These are phyloP conservation scores for Aquilaria sinensis DNA, from an alignment of 345 rosid genomes.

Conservation along the genomic window DNA sequence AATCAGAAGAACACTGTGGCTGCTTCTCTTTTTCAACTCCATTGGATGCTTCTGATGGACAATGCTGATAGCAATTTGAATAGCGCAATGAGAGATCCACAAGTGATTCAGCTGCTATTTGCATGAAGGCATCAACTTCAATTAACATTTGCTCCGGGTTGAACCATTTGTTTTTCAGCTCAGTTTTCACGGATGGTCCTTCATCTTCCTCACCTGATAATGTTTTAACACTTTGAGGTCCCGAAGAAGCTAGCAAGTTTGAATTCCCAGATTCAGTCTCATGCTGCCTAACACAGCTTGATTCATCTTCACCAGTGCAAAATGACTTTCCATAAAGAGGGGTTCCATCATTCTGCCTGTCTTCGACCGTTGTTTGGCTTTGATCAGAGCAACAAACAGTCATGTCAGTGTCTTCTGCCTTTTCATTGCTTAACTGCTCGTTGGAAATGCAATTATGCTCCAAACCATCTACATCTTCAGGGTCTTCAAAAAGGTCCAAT, in stretches of 20 bases:
- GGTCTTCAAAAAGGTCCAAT: constrained; percentile 2
- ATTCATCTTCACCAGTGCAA: constrained; percentile 27
- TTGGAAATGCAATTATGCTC: background rate
- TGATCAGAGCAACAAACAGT: constrained; percentile 6
- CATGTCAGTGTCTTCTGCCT: constrained; percentile 10
- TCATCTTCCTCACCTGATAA: constrained; percentile 19
- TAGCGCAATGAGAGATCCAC: constrained; percentile 30
- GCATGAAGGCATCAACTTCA: constrained; percentile 27
- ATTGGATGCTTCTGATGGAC: constrained; percentile 14
- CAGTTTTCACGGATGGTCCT: constrained; percentile 15
- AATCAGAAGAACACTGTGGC: constrained; percentile 45
- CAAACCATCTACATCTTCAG: constrained; percentile 10
- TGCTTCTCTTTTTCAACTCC: constrained; percentile 22
- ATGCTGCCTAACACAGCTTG: constrained; percentile 17
- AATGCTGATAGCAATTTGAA: constrained; percentile 19
- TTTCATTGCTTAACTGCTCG: constrained; percentile 16
- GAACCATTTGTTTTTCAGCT: constrained; percentile 7
- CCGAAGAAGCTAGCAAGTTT: constrained; percentile 6
- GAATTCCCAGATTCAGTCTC: constrained; percentile 9
- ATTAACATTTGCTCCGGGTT: constrained; percentile 19
- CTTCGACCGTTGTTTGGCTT: constrained; percentile 14
- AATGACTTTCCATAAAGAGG: constrained; percentile 27
- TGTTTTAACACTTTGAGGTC: constrained; percentile 13
- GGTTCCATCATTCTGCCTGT: constrained; percentile 10
- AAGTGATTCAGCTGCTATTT: constrained; percentile 61